These are phyloP conservation scores for Candida nemodendra DNA, from an alignment of 805 yeast genomes.

Conservation along the genomic window DNA sequence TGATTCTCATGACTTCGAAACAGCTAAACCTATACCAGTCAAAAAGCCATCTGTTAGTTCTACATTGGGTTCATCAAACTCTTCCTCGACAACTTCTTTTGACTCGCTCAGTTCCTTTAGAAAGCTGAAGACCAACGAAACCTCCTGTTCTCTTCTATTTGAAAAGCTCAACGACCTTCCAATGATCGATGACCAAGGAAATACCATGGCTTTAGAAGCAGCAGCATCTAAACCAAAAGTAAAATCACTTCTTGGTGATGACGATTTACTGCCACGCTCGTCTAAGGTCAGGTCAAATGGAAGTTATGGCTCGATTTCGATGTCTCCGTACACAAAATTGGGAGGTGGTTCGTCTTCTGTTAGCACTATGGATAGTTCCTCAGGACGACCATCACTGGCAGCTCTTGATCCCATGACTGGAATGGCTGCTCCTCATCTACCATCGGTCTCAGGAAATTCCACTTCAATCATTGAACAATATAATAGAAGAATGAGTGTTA, in stretches of 20 bases:
- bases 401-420: constrained; percentile 15
- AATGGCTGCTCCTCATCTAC: constrained; percentile 15
- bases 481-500: constrained; percentile 28
- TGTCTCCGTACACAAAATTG: constrained; percentile 5
- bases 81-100: constrained; percentile 15
- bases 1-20: not conserved
- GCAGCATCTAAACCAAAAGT: constrained; percentile 18
- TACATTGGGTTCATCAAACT: constrained; percentile 13
- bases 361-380: not conserved
- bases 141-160: constrained; percentile 19
- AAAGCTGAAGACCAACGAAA: constrained; percentile 22
- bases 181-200: constrained; percentile 22
- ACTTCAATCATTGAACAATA: constrained; percentile 31
- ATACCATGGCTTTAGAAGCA: constrained; percentile 13
- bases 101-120: constrained; percentile 16
- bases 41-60: constrained; percentile 13
- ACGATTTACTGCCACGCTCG: constrained; percentile 14
- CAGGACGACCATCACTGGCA: constrained; percentile 7
- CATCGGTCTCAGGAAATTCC: constrained; percentile 5
- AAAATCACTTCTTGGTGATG: constrained; percentile 20
- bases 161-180: constrained; percentile 29
- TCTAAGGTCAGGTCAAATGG: constrained; percentile 12
- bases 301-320: constrained; percentile 4
- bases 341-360: not conserved
- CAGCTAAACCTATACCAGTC: constrained; percentile 2